phyloP scores from a whole-genome alignment of 169 alveolate species.

The Cryptosporidium sp. region DNA sequence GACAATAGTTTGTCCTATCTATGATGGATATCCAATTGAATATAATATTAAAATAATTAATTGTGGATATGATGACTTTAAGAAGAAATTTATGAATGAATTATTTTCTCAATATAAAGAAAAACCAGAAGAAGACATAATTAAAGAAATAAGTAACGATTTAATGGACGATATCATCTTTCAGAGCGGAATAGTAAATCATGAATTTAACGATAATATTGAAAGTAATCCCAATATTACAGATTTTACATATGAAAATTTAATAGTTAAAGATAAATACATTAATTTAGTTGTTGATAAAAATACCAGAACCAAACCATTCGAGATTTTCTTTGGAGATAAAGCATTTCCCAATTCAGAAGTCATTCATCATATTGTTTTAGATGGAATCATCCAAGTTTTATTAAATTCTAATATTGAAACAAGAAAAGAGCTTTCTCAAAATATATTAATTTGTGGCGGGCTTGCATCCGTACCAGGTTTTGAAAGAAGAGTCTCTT shows the following conservation, averaged over 20 bases:
- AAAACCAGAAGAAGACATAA: slow-evolving; percentile 18
- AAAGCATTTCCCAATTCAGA: neutral
- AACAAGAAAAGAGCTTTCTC: slow-evolving; percentile 46
- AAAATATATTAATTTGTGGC: slow-evolving; percentile 60
- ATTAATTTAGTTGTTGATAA: slow-evolving; percentile 15
- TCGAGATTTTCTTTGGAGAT: slow-evolving; percentile 59
- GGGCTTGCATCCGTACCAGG: slow-evolving; percentile 52
- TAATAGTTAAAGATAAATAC: slow-evolving; percentile 1
- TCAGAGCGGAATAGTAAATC: slow-evolving; percentile 44
- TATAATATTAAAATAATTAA: slow-evolving; percentile 4
- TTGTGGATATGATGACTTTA: slow-evolving; percentile 35
- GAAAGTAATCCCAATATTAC: neutral
- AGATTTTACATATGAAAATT: slow-evolving; percentile 42
- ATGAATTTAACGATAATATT: neutral
- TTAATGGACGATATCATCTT: slow-evolving; percentile 54
- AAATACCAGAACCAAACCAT: slow-evolving; percentile 39
- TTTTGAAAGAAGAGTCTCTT: slow-evolving; percentile 40
- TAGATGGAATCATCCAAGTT: slow-evolving; percentile 48
- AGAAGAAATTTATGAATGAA: slow-evolving; percentile 18
- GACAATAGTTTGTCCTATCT: slow-evolving; percentile 53
- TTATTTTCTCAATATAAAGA: slow-evolving; percentile 25
- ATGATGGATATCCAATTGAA: slow-evolving; percentile 47
- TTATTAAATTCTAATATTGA: slow-evolving; percentile 26
- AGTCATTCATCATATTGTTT: slow-evolving; percentile 18
- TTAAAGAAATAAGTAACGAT: slow-evolving; percentile 4